phyloP scores from a whole-genome alignment of 2,329 filamentous ascomycete genomes.

The Beauveria asiatica region DNA sequence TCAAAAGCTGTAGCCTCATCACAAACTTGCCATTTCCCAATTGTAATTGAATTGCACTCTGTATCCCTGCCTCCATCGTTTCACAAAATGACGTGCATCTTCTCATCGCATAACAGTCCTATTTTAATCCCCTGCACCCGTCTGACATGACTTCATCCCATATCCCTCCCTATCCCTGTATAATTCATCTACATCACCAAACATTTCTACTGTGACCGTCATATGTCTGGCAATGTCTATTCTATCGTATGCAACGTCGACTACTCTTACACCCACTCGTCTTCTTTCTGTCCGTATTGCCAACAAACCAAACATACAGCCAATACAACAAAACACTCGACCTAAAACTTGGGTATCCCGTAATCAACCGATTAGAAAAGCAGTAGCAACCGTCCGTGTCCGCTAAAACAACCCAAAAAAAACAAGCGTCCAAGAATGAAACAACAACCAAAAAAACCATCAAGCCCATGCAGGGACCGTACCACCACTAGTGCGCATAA shows the following conservation, averaged over 20 bases:
- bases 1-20: background rate
- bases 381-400: conserved; percentile 3
- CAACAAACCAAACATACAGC: background rate
- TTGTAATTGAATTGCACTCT: background rate
- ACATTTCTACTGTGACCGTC: background rate
- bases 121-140: background rate
- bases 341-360: conserved; percentile 10
- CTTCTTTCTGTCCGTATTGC: background rate
- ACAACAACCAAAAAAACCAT: background rate
- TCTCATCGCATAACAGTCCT: background rate
- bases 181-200: background rate
- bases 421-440: background rate
- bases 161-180: background rate
- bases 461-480: background rate
- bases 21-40: background rate
- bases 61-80: background rate
- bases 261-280: background rate
- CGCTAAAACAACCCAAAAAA: conserved; percentile 5
- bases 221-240: background rate
- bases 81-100: background rate
- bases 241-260: background rate
- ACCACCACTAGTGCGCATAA: background rate
- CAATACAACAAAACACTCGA: background rate
- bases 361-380: conserved; percentile 8
- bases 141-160: background rate